A percentile compares a stretch with the other conserved stretches of the same genome.
phyloP scores from a whole-genome alignment of 352 stramenopile species.

The Pythium scleroteichum region DNA sequence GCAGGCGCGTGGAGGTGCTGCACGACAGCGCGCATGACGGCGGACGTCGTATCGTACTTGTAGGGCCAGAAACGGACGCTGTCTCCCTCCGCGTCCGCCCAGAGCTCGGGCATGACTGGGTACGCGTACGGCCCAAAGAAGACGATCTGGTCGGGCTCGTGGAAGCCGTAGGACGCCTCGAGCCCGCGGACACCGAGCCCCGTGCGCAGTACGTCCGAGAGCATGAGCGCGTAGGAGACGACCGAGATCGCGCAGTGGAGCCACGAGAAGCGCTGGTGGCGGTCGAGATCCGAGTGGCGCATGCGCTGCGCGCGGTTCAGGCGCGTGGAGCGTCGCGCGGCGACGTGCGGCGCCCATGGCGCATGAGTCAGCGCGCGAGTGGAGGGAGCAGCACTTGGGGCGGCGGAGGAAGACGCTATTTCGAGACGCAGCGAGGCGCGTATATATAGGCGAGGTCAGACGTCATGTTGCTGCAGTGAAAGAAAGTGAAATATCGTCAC shows the following conservation, averaged over 20 bases:
- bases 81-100: neutral
- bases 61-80: conserved; percentile 21
- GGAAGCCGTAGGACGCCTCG: neutral
- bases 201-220: conserved; percentile 30
- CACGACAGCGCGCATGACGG: conserved; percentile 20
- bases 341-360: too few relatives aligned
- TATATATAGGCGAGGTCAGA: too few relatives aligned
- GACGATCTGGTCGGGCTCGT: conserved; percentile 4
- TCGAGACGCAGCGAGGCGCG: too few relatives aligned
- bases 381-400: too few relatives aligned
- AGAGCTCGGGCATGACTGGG: neutral
- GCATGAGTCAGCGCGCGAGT: too few relatives aligned
- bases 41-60: conserved; percentile 35
- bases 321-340: conserved; percentile 1
- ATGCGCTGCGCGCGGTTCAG: conserved; percentile 5
- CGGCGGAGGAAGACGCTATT: too few relatives aligned
- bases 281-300: conserved; percentile 12
- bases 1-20: conserved; percentile 9
- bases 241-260: conserved; percentile 13
- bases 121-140: conserved; percentile 23
- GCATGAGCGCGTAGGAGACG: conserved; percentile 30
- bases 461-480: too few relatives aligned
- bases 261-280: conserved; percentile 24
- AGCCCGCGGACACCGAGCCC: neutral
- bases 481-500: neutral